A percentile compares a stretch with the other conserved stretches of the same genome.
These are phyloP conservation scores for Pelargonium cotyledonis DNA, from an alignment of 441 rosid species.

Conservation along the genomic window DNA sequence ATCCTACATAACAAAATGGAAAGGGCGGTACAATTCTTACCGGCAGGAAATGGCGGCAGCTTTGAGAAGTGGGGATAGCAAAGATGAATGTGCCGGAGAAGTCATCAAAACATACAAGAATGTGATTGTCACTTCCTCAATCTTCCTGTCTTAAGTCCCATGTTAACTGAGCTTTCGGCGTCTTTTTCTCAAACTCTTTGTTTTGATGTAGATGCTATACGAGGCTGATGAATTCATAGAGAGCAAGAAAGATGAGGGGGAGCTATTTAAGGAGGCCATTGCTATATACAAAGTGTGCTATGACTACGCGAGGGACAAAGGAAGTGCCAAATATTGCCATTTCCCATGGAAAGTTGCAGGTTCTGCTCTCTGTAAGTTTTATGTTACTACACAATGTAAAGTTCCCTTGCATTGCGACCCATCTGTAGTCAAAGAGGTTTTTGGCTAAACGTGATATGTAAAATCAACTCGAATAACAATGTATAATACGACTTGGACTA, in stretches of 20 bases:
- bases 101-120: conserved; percentile 36
- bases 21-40: conserved; percentile 30
- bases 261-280: conserved; percentile 39
- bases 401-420: conserved; percentile 18
- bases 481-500: too few species aligned
- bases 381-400: conserved; percentile 21
- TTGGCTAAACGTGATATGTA: conserved; percentile 11
- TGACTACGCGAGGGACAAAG: conserved; percentile 23
- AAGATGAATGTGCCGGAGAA: conserved; percentile 18
- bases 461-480: background rate
- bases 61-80: background rate
- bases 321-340: conserved; percentile 19
- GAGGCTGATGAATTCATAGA: conserved; percentile 42
- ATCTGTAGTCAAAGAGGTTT: conserved; percentile 37
- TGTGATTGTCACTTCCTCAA: conserved; percentile 23
- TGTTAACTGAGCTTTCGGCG: background rate
- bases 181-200: background rate
- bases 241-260: conserved; percentile 32
- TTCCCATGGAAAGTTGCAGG: conserved; percentile 80
- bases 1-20: conserved; percentile 29
- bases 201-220: conserved; percentile 39
- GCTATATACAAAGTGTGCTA: conserved; percentile 52
- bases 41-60: conserved; percentile 42
- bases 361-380: conserved; percentile 39
- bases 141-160: background rate